Base-by-base conservation (phyloP, 331 rosid species). In the Rosa hybrid region DNA sequence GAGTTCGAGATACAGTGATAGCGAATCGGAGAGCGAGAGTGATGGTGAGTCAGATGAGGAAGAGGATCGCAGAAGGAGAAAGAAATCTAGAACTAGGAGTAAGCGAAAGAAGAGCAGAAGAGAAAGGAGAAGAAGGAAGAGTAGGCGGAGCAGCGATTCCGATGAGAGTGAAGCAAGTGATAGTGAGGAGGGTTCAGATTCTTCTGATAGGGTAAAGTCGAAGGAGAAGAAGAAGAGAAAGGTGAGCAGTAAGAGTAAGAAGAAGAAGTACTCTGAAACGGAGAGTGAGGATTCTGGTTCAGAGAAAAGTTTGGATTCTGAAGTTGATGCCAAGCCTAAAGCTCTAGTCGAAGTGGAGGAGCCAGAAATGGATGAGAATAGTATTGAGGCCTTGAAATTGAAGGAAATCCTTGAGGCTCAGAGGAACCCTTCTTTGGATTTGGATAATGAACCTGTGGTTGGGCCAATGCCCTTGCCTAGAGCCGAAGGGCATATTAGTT, bases 401-500 rank as follows among this genome's bases (percentile, higher is more conserved):
- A 92, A 81, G 88, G 98, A 92, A 71, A 77, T 90, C 84, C 83
- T 89, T 12, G 98, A 92, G 81, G 86, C 84, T 3, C 98, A 92
- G 86, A 92, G 88, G 91, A 92, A 84, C 81, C 89, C 90, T 2
- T 82, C 86, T 3, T 70, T 91, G 87, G 97, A 94, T 84, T 72
- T 92, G 86, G 97, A 94, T 79, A 72, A 88, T n/a, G 98, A 92
- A 67, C 87, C 88, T 6, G 7, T 83, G 21, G 97, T 94, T 82
- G 98, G 98, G 74, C 98, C 98, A 62, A 85, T 85, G 87, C 98
- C 98, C 0, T 74, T 94, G 88, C 98, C 98, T 0, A 94, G 88
- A 88, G 94, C 97, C 4, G 98, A 94, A 82, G 98, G 98, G 49
- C 98, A 92, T 84, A 92, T 94, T 20, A 94, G 96, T 81, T 92